Conservation (phyloP, 495 filamentous ascomycete genomes). For the Tetracladium setigerum region DNA sequence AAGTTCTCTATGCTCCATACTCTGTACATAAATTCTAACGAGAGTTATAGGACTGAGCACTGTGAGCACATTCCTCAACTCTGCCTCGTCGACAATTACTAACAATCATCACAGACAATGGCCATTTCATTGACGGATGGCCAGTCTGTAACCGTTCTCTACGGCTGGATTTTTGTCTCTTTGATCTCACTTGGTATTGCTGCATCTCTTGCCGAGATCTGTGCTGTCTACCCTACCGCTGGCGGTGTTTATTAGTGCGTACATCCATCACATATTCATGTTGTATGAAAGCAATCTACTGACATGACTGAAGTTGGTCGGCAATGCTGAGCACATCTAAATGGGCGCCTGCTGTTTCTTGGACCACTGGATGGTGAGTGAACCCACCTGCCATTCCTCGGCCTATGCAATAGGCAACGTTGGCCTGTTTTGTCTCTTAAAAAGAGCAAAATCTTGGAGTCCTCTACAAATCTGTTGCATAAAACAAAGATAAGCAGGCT, state of each 20-base stretch:
- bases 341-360: slow-evolving; percentile 37
- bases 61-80: too few relatives aligned
- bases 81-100: too few relatives aligned
- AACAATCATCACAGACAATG: slow-evolving; percentile 32
- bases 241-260: slow-evolving; percentile 38
- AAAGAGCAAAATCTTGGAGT: too few relatives aligned
- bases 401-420: too few relatives aligned
- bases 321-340: slow-evolving; percentile 40
- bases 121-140: slow-evolving; percentile 59
- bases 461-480: too few relatives aligned
- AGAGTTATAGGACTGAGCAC: slow-evolving; percentile 35
- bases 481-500: too few relatives aligned
- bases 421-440: too few relatives aligned
- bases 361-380: slow-evolving; percentile 34
- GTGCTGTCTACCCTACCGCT: slow-evolving; percentile 35
- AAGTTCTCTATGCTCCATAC: slow-evolving; percentile 6
- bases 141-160: slow-evolving; percentile 43
- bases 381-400: too few relatives aligned
- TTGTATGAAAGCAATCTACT: not conserved
- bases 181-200: slow-evolving; percentile 34
- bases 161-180: slow-evolving; percentile 38
- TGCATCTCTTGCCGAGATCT: slow-evolving; percentile 38
- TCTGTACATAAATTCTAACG: slow-evolving; percentile 4
- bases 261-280: slow-evolving; percentile 2
- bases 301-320: slow-evolving; percentile 13